These are phyloP conservation scores for Nicotiana benthamiana DNA, from an alignment of 257 asterid genomes.

Conservation along the genomic window DNA sequence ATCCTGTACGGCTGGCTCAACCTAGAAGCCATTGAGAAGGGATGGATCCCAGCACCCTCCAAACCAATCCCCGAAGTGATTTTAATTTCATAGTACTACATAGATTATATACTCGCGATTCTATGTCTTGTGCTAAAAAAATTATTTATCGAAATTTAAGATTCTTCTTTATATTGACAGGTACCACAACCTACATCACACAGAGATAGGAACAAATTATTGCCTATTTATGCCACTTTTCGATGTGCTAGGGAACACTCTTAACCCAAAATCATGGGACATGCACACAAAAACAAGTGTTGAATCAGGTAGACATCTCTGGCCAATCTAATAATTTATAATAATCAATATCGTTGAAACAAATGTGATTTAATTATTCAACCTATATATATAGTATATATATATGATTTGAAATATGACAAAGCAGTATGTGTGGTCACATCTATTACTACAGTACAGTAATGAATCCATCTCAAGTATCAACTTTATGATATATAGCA, in stretches of 20 bases:
- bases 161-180: slow-evolving; percentile 26
- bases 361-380: too few relatives aligned
- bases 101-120: too few relatives aligned
- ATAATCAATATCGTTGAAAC: background rate
- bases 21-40: too few relatives aligned
- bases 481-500: background rate
- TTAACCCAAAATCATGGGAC: slow-evolving; percentile 68
- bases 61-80: too few relatives aligned
- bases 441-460: too few relatives aligned
- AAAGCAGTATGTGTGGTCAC: too few relatives aligned
- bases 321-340: background rate
- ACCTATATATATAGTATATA: too few relatives aligned
- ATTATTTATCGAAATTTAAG: background rate
- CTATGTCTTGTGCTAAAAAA: background rate
- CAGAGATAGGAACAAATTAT: slow-evolving; percentile 52
- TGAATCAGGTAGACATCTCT: slow-evolving; percentile 36
- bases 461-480: too few relatives aligned
- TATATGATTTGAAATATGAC: too few relatives aligned
- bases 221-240: slow-evolving; percentile 88
- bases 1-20: too few relatives aligned
- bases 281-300: slow-evolving; percentile 40
- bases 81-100: too few relatives aligned
- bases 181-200: slow-evolving; percentile 69
- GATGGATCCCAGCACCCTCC: too few relatives aligned
- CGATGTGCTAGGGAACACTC: slow-evolving; percentile 69